Conservation (phyloP, 2,329 filamentous ascomycete species). For the Cladophialophora exuberans region DNA sequence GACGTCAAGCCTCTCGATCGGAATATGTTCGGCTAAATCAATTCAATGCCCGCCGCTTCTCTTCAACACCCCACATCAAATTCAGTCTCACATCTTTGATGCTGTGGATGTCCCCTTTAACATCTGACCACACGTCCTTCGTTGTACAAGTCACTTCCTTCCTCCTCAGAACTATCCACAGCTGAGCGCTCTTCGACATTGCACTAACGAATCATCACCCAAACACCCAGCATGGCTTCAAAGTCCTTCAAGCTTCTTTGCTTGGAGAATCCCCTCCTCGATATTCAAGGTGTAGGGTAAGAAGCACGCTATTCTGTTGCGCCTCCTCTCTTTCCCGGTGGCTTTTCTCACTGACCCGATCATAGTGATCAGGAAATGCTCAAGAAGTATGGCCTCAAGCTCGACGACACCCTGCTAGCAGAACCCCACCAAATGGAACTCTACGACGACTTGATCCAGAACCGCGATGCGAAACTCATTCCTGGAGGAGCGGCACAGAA, state of each 20-base stretch:
- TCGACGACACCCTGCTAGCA: constrained; percentile 96
- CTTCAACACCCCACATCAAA: not conserved
- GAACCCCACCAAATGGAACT: constrained; percentile 68
- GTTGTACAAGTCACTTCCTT: not conserved
- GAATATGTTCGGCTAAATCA: constrained; percentile 7
- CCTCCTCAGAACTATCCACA: too few species aligned
- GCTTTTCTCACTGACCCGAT: not conserved
- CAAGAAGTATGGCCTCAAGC: constrained; percentile 89
- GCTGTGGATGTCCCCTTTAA: not conserved
- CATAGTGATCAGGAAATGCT: constrained; percentile 78
- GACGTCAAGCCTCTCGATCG: not conserved
- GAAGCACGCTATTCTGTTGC: constrained; percentile 31
- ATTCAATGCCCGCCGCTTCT: not conserved
- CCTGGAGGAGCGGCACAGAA: constrained; percentile 97
- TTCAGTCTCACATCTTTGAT: constrained; percentile 4
- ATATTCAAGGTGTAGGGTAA: constrained; percentile 83
- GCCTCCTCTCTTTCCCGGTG: constrained; percentile 3
- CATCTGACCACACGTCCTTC: not conserved
- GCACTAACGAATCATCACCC: not conserved
- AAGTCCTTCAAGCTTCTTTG: constrained; percentile 89
- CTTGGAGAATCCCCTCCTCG: constrained; percentile 95
- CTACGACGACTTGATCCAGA: constrained; percentile 91
- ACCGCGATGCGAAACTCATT: constrained; percentile 91
- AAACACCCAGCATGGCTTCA: constrained; percentile 62
- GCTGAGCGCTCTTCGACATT: not conserved